phyloP scores from a whole-genome alignment of 2,329 filamentous ascomycete genomes.

The Coleophoma crateriformis region DNA sequence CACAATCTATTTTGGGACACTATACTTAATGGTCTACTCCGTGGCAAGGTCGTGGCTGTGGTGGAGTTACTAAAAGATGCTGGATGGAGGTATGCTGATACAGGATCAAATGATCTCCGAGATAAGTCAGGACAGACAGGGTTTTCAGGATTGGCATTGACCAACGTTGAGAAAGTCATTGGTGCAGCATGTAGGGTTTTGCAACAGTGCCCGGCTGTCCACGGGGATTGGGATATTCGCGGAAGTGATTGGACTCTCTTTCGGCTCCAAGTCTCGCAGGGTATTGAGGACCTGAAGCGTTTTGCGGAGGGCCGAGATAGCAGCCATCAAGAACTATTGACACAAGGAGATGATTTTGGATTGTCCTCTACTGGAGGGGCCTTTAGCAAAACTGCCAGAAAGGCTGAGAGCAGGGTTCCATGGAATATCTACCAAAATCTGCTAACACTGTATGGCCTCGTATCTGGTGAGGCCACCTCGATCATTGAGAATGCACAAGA shows the following conservation, averaged over 20 bases:
- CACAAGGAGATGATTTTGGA: constrained; percentile 32
- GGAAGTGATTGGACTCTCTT: constrained; percentile 81
- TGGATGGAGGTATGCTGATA: constrained; percentile 72
- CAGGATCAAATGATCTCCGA: constrained; percentile 54
- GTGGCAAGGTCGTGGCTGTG: constrained; percentile 66
- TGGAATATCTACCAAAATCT: constrained; percentile 88
- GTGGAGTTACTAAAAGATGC: constrained; percentile 66
- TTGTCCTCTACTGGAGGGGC: constrained; percentile 46
- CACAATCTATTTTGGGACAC: constrained; percentile 82
- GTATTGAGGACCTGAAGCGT: constrained; percentile 64
- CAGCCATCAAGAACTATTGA: constrained; percentile 28
- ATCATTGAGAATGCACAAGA: constrained; percentile 77
- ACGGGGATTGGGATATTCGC: constrained; percentile 75
- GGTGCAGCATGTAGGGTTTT: constrained; percentile 65
- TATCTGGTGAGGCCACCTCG: constrained; percentile 69
- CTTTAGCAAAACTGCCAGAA: constrained; percentile 60
- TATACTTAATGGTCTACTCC: constrained; percentile 67
- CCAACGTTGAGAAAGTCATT: constrained; percentile 69
- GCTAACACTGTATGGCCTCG: constrained; percentile 71
- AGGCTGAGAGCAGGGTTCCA: constrained; percentile 80
- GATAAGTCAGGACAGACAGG: constrained; percentile 45
- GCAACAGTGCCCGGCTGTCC: constrained; percentile 64
- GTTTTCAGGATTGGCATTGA: constrained; percentile 71
- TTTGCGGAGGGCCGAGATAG: constrained; percentile 72
- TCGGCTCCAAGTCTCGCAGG: constrained; percentile 65